phyloP scores from a whole-genome alignment of 2,329 filamentous ascomycete genomes.

The Colletotrichum noveboracense region DNA sequence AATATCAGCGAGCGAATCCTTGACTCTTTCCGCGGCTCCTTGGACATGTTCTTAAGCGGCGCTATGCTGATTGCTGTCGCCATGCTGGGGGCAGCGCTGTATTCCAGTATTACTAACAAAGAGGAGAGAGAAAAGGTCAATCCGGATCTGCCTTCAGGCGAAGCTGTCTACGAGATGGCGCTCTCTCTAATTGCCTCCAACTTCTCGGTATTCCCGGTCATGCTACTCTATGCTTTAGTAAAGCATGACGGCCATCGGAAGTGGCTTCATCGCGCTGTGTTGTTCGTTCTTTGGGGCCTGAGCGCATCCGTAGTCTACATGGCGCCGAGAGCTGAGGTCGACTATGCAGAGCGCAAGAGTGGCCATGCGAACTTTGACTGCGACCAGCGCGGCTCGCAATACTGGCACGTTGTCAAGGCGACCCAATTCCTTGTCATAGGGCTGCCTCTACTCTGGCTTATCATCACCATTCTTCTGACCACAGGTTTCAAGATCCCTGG shows the following conservation, averaged over 20 bases:
- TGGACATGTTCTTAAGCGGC: conserved; percentile 15
- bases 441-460: conserved; percentile 1
- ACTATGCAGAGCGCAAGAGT: conserved; percentile 6
- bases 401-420: conserved; percentile 17
- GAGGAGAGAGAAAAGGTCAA: not conserved
- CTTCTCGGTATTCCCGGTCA: conserved; percentile 18
- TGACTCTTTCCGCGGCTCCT: conserved; percentile 19
- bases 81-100: conserved; percentile 17
- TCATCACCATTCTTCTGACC: conserved; percentile 1
- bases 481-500: conserved; percentile 9
- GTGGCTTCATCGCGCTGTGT: conserved; percentile 16
- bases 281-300: conserved; percentile 10
- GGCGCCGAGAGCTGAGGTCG: conserved; percentile 5
- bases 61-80: conserved; percentile 18
- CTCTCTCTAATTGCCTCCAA: conserved; percentile 12
- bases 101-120: not conserved
- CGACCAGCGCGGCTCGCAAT: conserved; percentile 16
- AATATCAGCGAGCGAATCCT: not conserved
- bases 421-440: conserved; percentile 11
- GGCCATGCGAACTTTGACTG: conserved; percentile 13
- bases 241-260: conserved; percentile 18
- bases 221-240: conserved; percentile 14
- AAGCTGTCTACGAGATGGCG: not conserved
- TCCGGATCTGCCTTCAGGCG: conserved; percentile 6
- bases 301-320: conserved; percentile 10